Evolutionary conservation across 441 rosid genomes (phyloP), one percentile per base, ranked within the genome.

Genomic region (Croton setiger): DNA sequence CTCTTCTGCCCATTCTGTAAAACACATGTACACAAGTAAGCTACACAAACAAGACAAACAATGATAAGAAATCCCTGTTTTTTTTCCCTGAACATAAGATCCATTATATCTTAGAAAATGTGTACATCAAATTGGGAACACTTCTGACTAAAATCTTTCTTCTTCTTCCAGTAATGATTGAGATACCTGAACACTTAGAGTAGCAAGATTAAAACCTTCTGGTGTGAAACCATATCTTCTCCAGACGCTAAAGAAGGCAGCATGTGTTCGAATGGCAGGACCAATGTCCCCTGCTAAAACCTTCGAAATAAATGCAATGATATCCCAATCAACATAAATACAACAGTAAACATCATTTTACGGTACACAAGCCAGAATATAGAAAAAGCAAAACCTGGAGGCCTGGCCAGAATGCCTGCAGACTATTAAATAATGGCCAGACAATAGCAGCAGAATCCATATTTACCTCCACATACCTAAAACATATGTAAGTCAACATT

Each of bases 361-460:
- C 48, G 41, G 47, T 51, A 43, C 67, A 66, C 63, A 44, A 74
- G 31, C 55, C 23, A 64, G 45, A 55, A 57, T 27, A 47, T 14
- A 56, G 51, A 48, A 62, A 44, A 53, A 60, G 48, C 21, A 23
- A 36, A 72, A 60, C 90, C 99, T 27, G 31, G 31, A 27, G 31
- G 1, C 99, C 98, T 0, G 99, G 99, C 99, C 99, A 95, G 83
- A 95, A 95, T 71, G 99, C 98, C 85, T 95, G 98, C 82, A 95
- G 85, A 79, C 99, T 95, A 81, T 92, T 95, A 71, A 92, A 95
- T 66, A 95, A 73, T 51, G 97, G 98, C 98, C 98, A 95, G 59
- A 95, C 99, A 63, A 95, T 89, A 73, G 96, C 95, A 75, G 88
- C 98, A 41, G 99, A 95, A 80, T 95, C 99, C 99, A 92, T 95